Evolutionary conservation across 2,329 filamentous ascomycete genomes (phyloP), one percentile per base, ranked within the genome.

Genomic region (Fusarium sp.): DNA sequence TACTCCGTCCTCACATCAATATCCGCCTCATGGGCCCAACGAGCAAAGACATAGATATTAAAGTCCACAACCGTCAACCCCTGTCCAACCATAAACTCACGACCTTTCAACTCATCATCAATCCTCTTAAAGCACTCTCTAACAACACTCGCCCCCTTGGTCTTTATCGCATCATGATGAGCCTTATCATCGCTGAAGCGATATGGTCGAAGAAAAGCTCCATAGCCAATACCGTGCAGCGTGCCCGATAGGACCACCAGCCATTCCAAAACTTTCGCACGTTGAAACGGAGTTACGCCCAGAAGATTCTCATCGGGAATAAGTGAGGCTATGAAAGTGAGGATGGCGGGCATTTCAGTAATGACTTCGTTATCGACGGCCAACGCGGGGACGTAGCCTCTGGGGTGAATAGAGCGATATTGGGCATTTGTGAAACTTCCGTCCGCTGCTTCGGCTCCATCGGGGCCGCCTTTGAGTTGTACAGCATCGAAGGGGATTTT

Each of bases 331-430:
- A 78, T 73, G 65, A 76, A 79, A 12, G 55, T 75, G 2, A 79
- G 47, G 6, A 80, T 58, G 4, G 77, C 78, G 0, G 73, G 71
- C 49, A 75, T 65, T 49, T 80, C 78, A 3, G 76, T 78, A 38
- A 80, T 69, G 40, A 74, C 32, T 15, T 73, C 65, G 10, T 62
- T 57, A n/a, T 73, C 71, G 24, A 78, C 64, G 6, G 52, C 43
- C 19, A 80, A 65, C 1, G 68, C 72, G 1, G 78, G 77, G 1
- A 80, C 76, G 14, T 70, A 75, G 19, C 74, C 76, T 6, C 50
- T 56, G 1, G 71, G 76, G 48, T 79, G 71, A 43, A 79, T 66
- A 3, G 62, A 48, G 7, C 66, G 63, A 55, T 78, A 80, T 2
- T 76, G 67, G 0, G 60, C 68, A 11, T 71, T 64, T 0, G 68